phyloP scores from a whole-genome alignment of 2,329 filamentous ascomycete genomes.

The Xylaria sp. region DNA sequence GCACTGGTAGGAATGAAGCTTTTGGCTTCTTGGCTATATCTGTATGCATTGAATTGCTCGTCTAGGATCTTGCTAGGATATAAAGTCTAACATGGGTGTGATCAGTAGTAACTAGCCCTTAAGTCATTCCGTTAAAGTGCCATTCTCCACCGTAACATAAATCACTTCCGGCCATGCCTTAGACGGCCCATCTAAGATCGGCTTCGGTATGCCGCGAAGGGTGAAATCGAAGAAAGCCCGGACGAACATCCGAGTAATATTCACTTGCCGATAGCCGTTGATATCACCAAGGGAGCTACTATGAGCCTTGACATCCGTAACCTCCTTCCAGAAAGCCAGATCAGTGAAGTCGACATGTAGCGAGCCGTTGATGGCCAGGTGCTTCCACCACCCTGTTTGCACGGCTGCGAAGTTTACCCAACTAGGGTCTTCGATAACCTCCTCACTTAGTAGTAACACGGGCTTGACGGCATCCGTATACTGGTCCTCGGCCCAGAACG shows the following conservation, averaged over 20 bases:
- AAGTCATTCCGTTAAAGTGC: not conserved
- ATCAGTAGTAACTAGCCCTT: not conserved
- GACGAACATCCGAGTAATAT: slow-evolving; percentile 16
- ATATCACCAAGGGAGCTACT: slow-evolving; percentile 23
- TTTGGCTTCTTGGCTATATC: too few species aligned
- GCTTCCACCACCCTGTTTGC: slow-evolving; percentile 38
- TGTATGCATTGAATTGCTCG: too few species aligned
- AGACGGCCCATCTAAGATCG: slow-evolving; percentile 23
- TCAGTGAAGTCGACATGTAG: slow-evolving; percentile 40
- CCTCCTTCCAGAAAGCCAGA: slow-evolving; percentile 36
- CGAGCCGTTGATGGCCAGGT: slow-evolving; percentile 31
- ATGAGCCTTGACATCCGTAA: slow-evolving; percentile 7
- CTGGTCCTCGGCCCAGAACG: slow-evolving; percentile 20
- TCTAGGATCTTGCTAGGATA: too few species aligned
- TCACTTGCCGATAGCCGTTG: slow-evolving; percentile 21
- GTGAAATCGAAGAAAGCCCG: slow-evolving; percentile 28
- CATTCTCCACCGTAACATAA: slow-evolving; percentile 4
- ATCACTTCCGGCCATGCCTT: slow-evolving; percentile 21
- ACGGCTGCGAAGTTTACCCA: slow-evolving; percentile 34
- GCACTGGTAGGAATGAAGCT: too few species aligned
- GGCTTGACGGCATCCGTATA: slow-evolving; percentile 37
- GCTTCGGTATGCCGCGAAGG: not conserved
- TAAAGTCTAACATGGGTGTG: too few species aligned
- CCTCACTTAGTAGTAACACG: slow-evolving; percentile 34
- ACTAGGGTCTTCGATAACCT: slow-evolving; percentile 2